Evolutionary conservation across 805 yeast genomes (phyloP), one percentile per base, ranked within the genome.

Genomic region (Spathaspora girioi): DNA sequence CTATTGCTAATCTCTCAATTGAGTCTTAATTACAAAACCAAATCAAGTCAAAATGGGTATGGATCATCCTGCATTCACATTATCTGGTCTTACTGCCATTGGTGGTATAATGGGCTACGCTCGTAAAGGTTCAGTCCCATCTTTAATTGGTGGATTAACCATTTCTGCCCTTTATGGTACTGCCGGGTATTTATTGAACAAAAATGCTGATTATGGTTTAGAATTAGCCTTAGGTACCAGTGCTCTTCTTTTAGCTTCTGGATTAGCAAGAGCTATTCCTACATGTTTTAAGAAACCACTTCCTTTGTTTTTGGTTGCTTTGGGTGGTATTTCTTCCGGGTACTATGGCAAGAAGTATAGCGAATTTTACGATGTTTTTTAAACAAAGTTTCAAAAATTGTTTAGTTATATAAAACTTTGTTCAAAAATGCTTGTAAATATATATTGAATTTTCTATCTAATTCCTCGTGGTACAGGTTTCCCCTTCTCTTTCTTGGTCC

Each of bases 51-150:
- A 35, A 35, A 35, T 35, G 40, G 40, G 40, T 35, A 73, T 74
- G 94, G 96, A 88, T 71, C 94, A 87, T 65, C 92, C 91, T 50
- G 83, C 89, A 49, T 81, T 75, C 59, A 83, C 92, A 18, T 76
- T 87, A 59, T 81, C 90, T 20, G 88, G 84, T 12, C 78, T 87
- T 55, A 76, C 87, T 59, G 76, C 85, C 50, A 65, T 81, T 49
- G 94, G 94, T 49, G 96, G 94, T 47, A 56, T 80, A 40, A 78
- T 83, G 69, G 94, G 94, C 40, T 88, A 72, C 67, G 61, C 69
- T 68, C 80, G 77, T 57, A 86, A 87, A 59, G 80, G 86, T 11
- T 88, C 96, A 1, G 62, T 85, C 38, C 96, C 96, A 19, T 89
- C 97, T 0, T 75, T 92, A 50, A 70, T 82, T 46, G 96, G 93